A percentile compares a stretch with the other conserved stretches of the same genome.
Evolutionary conservation across 2,329 filamentous ascomycete species (phyloP).

Genomic region (Fusarium nygamai): DNA sequence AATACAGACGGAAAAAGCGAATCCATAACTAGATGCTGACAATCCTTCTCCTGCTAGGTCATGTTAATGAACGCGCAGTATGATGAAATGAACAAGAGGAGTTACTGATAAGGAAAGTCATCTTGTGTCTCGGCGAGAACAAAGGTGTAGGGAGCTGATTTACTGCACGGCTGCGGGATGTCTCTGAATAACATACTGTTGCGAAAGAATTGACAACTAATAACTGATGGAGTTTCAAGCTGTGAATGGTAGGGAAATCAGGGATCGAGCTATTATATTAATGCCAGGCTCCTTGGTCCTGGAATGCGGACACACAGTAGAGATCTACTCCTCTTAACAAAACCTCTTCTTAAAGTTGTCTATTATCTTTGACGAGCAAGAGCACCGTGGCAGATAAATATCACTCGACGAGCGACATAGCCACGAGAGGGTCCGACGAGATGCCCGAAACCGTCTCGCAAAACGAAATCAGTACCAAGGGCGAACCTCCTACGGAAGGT

Average conservation of each 20-base stretch:
- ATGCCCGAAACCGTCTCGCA: not conserved
- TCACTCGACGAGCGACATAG: too few relatives aligned
- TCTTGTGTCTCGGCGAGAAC: not conserved
- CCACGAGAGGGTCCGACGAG: not conserved
- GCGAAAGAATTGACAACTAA: not conserved
- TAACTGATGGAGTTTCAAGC: not conserved
- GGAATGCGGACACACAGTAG: not conserved
- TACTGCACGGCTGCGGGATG: not conserved
- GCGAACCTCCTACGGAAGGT: too few relatives aligned
- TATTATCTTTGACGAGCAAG: too few relatives aligned
- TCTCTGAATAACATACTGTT: not conserved
- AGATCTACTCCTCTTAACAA: not conserved
- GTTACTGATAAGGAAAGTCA: not conserved
- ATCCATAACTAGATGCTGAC: not conserved
- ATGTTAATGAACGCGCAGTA: not conserved
- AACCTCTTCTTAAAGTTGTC: too few relatives aligned
- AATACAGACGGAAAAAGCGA: not conserved
- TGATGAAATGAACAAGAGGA: not conserved
- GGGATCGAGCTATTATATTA: not conserved
- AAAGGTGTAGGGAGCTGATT: not conserved
- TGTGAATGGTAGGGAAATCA: not conserved
- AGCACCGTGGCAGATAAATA: not conserved
- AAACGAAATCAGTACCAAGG: too few relatives aligned
- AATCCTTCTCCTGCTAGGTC: not conserved
- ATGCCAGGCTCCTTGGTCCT: accelerated